A percentile compares a stretch with the other conserved stretches of the same genome.
Evolutionary conservation across 1,284 basidiomycete species (phyloP).

Genomic region (Puccinia horiana): DNA sequence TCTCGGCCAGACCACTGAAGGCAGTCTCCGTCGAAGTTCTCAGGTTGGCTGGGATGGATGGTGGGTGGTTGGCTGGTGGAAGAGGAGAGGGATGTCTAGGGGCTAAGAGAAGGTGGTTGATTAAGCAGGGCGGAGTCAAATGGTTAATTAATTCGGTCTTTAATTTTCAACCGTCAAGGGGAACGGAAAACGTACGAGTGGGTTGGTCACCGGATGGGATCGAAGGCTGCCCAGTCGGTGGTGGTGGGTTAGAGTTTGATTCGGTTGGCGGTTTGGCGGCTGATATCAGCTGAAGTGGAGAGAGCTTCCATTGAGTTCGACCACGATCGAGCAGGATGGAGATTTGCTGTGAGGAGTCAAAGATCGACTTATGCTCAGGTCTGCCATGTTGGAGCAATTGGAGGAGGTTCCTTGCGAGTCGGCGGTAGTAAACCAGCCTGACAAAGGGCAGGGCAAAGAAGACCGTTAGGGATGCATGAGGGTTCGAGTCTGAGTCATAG

Average conservation of each 20-base stretch:
- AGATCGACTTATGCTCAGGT: conserved; percentile 19
- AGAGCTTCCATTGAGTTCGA: conserved; percentile 17
- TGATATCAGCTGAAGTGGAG: neutral
- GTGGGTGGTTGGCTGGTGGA: neutral
- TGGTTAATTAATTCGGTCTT: too few relatives aligned
- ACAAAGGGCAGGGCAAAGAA: conserved; percentile 44
- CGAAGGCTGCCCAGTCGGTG: neutral
- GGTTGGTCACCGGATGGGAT: neutral
- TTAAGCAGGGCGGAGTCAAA: too few relatives aligned
- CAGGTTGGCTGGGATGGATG: neutral
- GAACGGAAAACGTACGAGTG: neutral
- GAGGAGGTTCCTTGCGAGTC: neutral
- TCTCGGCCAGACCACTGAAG: conserved; percentile 11
- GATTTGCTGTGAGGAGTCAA: conserved; percentile 21
- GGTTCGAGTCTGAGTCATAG: neutral
- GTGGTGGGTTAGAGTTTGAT: neutral
- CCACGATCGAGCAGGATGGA: conserved; percentile 21
- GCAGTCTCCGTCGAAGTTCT: conserved; percentile 6
- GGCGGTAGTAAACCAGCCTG: conserved; percentile 34
- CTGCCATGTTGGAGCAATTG: conserved; percentile 25
- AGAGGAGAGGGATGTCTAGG: neutral
- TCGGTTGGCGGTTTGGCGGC: neutral
- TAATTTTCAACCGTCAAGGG: neutral
- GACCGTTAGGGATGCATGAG: conserved; percentile 32
- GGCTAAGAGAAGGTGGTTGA: neutral